Evolutionary conservation across 352 stramenopile species (phyloP).

Genomic region (Phytophthora sansomeana): DNA sequence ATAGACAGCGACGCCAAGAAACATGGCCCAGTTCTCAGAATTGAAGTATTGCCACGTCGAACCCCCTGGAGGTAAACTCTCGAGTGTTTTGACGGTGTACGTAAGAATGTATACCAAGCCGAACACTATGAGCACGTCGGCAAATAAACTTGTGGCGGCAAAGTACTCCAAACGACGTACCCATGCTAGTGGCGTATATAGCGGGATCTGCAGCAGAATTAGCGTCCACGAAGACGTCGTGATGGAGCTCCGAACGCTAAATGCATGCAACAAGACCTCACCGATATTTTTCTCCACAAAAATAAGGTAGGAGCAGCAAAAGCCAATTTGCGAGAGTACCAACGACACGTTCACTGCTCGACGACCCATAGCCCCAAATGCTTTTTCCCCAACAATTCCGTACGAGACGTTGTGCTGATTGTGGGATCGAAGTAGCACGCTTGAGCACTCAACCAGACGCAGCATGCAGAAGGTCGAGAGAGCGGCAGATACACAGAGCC

Average conservation of each 20-base stretch:
- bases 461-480: constrained; percentile 72
- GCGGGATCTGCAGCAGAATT: constrained; percentile 61
- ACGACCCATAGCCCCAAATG: constrained; percentile 49
- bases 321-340: constrained; percentile 69
- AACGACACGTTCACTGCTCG: constrained; percentile 68
- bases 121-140: constrained; percentile 61
- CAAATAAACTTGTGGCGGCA: constrained; percentile 64
- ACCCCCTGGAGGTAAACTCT: constrained; percentile 27
- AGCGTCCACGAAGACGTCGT: constrained; percentile 56
- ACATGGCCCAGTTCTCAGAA: constrained; percentile 60
- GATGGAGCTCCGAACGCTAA: constrained; percentile 43
- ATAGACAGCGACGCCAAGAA: constrained; percentile 69
- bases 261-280: constrained; percentile 58
- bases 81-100: constrained; percentile 50
- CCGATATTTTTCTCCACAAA: constrained; percentile 76
- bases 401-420: constrained; percentile 53
- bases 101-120: constrained; percentile 61
- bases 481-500: constrained; percentile 53
- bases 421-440: constrained; percentile 31
- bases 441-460: constrained; percentile 57
- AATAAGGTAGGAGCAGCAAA: constrained; percentile 79
- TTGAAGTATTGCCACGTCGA: constrained; percentile 69
- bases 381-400: constrained; percentile 53
- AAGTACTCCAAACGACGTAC: constrained; percentile 75
- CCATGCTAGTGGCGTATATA: constrained; percentile 72